Base-by-base conservation (phyloP, 2,329 filamentous ascomycete species). In the Corynespora cassiicola region DNA sequence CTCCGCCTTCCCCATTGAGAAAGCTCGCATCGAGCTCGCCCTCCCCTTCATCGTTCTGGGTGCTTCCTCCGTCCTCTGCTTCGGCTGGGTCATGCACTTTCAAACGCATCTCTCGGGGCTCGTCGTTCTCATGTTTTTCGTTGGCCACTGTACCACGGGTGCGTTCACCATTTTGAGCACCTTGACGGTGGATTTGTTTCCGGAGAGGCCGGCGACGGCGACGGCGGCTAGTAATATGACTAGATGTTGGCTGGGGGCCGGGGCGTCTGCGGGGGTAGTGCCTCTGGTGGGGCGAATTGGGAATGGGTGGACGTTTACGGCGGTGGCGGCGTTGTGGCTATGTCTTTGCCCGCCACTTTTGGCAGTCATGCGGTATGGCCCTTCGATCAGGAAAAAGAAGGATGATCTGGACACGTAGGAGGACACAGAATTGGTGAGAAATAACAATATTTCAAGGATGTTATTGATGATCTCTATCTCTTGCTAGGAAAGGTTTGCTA, bases 121-220 rank as follows among this genome's bases (percentile, higher is more conserved):
- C 2, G 41, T 72, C 20, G 54, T 72, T 2, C 67, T 82, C 10
- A 63, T 86, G 3, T 65, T 68, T 9, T 42, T 82, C 7, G 80
- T 82, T 2, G 69, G 80, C 3, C 58, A 67, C 1, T 74, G 74
- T 8, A 69, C 80, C 16, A 84, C 82, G 3, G 81, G 79, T 2
- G 77, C 79, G 0, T 87, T 87, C 58, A 69, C 67, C 27, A 56
- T 51, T 11, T 54, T 70, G 50, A 61, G 43, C 25, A 58, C 70
- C 2, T 47, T 72, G 53, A 35, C 72, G 5, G 54, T 72, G 6
- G 70, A 72, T 33, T 52, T 69, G 14, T 67, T 69, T 25, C 65
- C 66, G 1, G 33, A 56, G 5, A 54, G 47, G 16, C 66, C 69
- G 2, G 48, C 61, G 3, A 71, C 68, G 6, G 67, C 68, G 0